phyloP scores from a whole-genome alignment of 768 basidiomycete genomes.

The Mycena galopus region DNA sequence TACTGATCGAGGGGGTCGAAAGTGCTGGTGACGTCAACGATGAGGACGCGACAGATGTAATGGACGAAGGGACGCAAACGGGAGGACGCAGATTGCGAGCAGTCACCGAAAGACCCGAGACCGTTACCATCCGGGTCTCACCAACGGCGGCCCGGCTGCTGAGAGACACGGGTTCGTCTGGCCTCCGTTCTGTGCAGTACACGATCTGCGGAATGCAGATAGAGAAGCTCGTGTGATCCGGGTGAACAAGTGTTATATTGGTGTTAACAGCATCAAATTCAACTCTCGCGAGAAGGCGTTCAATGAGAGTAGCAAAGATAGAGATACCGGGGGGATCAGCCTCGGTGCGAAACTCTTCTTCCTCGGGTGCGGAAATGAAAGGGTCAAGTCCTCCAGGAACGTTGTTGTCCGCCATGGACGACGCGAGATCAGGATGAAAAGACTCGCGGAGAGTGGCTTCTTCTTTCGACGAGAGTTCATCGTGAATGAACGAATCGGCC shows the following conservation, averaged over 20 bases:
- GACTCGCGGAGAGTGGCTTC: slow-evolving; percentile 80
- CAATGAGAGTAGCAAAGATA: slow-evolving; percentile 84
- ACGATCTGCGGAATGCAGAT: slow-evolving; percentile 67
- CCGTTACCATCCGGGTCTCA: slow-evolving; percentile 62
- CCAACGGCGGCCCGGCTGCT: slow-evolving; percentile 37
- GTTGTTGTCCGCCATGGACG: slow-evolving; percentile 53
- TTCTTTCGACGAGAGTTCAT: slow-evolving; percentile 81
- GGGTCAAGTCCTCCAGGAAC: slow-evolving; percentile 79
- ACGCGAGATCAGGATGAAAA: slow-evolving; percentile 60
- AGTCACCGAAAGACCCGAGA: slow-evolving; percentile 70
- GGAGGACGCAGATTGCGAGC: slow-evolving; percentile 56
- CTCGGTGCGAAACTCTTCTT: slow-evolving; percentile 58
- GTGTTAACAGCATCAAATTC: slow-evolving; percentile 81
- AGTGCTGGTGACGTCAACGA: slow-evolving; percentile 17
- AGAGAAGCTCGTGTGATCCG: slow-evolving; percentile 71
- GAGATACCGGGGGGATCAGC: slow-evolving; percentile 82
- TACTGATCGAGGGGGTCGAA: slow-evolving; percentile 35
- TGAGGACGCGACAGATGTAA: slow-evolving; percentile 37
- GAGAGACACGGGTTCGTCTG: slow-evolving; percentile 20
- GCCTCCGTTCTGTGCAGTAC: slow-evolving; percentile 63
- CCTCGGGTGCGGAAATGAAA: slow-evolving; percentile 58
- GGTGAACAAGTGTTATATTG: slow-evolving; percentile 77
- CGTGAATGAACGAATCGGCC: slow-evolving; percentile 88
- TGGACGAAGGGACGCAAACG: slow-evolving; percentile 11
- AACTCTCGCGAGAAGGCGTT: slow-evolving; percentile 82